Base-by-base conservation (phyloP, 2,329 filamentous ascomycete species). In the Alternaria sp. region DNA sequence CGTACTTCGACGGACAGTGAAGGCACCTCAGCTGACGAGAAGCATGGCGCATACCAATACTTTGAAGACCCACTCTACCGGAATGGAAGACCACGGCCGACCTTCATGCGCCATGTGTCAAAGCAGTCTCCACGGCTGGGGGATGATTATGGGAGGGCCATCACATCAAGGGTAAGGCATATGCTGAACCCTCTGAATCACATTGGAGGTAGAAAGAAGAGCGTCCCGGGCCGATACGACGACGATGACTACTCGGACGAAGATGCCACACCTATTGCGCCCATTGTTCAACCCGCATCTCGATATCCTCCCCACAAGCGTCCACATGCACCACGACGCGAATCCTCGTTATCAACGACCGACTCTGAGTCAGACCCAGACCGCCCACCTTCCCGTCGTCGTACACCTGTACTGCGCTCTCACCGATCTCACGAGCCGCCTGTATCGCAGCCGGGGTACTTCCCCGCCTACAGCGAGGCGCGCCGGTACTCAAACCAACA, bases 1-100 rank as follows among this genome's bases (percentile, higher is more conserved):
- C 71, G 70, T 0, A 76, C 52, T 34, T 75, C 75, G 14, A 70
- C 70, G 34, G 76, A 79, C 24, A 78, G 78, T 8, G 78, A 75
- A 13, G 64, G 66, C 14, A 69, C 67, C 5, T 76, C 77, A 2
- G 75, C 78, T 3, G 80, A 82, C 54, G 80, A 81, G 33, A 73
- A 77, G 53, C 69, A 69, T 41, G 79, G 77, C 13, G 80, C 80
- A 4, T 81, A 80, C 6, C 70, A 74, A 14, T 83, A 84, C 70
- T 83, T 84, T 69, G 74, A 78, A 36, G 81, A 84, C 56, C 81
- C 81, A 10, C 73, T 83, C 31, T 82, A 82, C 58, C 75, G 81
- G 48, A 81, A 81, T 50, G 72, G 77, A 4, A 77, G 80, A 48
- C 76, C 77, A 6, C 70, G 80, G 34, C 80, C 81, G 3, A 74